Conservation (phyloP, 2,329 filamentous ascomycete genomes). For the Epichloe festucae region DNA sequence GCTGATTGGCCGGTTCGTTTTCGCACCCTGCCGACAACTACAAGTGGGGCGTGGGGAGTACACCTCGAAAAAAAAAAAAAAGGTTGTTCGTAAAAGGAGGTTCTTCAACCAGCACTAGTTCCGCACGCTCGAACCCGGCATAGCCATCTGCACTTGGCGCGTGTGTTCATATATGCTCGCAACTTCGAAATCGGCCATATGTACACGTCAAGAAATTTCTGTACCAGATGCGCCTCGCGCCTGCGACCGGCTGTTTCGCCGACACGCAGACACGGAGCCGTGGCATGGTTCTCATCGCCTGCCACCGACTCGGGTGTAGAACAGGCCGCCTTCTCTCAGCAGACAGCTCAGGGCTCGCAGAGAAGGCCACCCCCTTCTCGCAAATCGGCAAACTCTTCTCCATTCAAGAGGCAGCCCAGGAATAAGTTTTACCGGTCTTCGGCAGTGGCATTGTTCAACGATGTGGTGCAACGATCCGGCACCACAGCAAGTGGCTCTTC, state of each 20-base stretch:
- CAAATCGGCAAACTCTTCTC: constrained; percentile 1
- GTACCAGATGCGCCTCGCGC: constrained; percentile 22
- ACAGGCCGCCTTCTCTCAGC: background rate
- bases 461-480: constrained; percentile 16
- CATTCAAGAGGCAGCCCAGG: background rate
- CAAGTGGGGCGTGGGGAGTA: background rate
- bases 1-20: background rate
- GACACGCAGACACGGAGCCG: background rate
- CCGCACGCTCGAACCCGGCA: background rate
- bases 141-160: background rate
- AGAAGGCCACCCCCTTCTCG: background rate
- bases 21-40: background rate
- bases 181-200: constrained; percentile 13
- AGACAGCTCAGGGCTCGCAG: background rate
- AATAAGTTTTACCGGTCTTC: constrained; percentile 9
- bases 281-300: constrained; percentile 14
- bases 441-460: constrained; percentile 22
- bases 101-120: background rate
- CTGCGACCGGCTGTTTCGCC: constrained; percentile 9
- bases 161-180: background rate
- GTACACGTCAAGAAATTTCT: constrained; percentile 22
- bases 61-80: background rate
- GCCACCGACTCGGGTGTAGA: constrained; percentile 4
- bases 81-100: no score
- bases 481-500: background rate